Base-by-base conservation (phyloP, 768 basidiomycete species). In the Sporobolomyces roseus region DNA sequence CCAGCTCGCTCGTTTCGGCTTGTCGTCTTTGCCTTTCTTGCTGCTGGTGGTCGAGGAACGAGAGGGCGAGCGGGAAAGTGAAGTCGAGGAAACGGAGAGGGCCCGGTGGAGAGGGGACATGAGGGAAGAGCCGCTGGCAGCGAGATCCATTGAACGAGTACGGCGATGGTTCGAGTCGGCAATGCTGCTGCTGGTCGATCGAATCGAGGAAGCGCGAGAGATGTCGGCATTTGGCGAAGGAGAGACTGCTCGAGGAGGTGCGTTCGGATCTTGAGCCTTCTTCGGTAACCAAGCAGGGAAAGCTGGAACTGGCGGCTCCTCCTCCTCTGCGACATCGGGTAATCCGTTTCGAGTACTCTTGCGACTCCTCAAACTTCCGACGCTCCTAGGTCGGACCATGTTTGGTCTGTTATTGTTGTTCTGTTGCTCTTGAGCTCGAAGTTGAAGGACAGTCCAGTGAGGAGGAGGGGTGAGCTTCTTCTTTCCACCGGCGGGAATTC, bases 391-490 rank as follows among this genome's bases (percentile, higher is more conserved):
- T 4, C 67, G 55, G 29, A 14, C 13, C 49, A 59, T 53, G 41
- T 29, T 35, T 12, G 61, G 59, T 8, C 52, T 49, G 48, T 43
- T 35, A 9, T 27, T n/a, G n/a, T 21, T 43, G 6, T 60, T 58
- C 33, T 54, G n/a, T n/a, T n/a, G 62, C 21, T 52, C 58, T 32
- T 60, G 58, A 25, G 58, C 43, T 10, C 62, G 61, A 1, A 69
- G 62, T 25, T 69, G 67, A 36, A 59, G 55, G 21, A 69, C 67
- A 12, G 67, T 60, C 46, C 53, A 56, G 56, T 69, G 67, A 30
- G 67, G 62, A n/a, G 62, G 67, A 13, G 67, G 61, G 16, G 21
- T 51, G 61, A 56, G 32, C 29, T 52, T 62, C 33, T 60, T 60
- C 30, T 23, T 14, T 19, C 54, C 35, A 16, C 49, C 17, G 3